A percentile compares a stretch with the other conserved stretches of the same genome.
Conservation (phyloP, 352 stramenopile species). For the Globisporangium radiosum region DNA sequence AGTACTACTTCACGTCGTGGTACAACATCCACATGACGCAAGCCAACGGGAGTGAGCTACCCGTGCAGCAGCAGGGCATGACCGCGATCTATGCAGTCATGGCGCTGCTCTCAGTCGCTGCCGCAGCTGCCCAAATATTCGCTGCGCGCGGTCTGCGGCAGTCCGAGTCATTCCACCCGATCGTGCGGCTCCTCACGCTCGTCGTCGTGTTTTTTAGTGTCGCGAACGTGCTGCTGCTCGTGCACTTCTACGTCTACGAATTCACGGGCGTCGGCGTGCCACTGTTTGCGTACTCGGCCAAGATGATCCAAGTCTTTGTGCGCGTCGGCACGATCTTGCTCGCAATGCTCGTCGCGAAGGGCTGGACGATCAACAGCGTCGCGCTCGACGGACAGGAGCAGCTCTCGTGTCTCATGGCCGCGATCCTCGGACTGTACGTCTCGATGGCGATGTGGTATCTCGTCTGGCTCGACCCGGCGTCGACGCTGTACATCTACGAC, state of each 20-base stretch:
- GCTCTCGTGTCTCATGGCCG: constrained; percentile 59
- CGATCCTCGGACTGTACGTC: constrained; percentile 57
- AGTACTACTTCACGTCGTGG: constrained; percentile 79
- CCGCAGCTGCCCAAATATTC: constrained; percentile 30
- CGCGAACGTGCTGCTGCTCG: constrained; percentile 46
- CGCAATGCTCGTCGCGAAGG: constrained; percentile 70
- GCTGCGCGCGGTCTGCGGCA: constrained; percentile 36
- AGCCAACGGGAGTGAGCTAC: constrained; percentile 49
- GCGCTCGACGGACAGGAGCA: constrained; percentile 53
- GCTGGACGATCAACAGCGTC: constrained; percentile 75
- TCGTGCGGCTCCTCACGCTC: constrained; percentile 64
- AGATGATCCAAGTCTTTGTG: constrained; percentile 65
- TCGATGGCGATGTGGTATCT: constrained; percentile 80
- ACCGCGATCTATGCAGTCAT: constrained; percentile 45
- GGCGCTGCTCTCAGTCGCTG: constrained; percentile 28
- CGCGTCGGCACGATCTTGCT: constrained; percentile 63
- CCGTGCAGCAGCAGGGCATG: constrained; percentile 60
- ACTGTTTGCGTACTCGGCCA: constrained; percentile 61
- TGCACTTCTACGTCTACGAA: constrained; percentile 54
- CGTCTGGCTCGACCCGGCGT: constrained; percentile 68
- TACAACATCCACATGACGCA: constrained; percentile 78
- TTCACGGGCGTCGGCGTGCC: constrained; percentile 65
- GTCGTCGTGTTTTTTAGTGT: constrained; percentile 60
- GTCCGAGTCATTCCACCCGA: constrained; percentile 73
- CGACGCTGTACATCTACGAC: constrained; percentile 80